Conservation (phyloP, 495 filamentous ascomycete genomes). For the Penicillium maclennaniae region DNA sequence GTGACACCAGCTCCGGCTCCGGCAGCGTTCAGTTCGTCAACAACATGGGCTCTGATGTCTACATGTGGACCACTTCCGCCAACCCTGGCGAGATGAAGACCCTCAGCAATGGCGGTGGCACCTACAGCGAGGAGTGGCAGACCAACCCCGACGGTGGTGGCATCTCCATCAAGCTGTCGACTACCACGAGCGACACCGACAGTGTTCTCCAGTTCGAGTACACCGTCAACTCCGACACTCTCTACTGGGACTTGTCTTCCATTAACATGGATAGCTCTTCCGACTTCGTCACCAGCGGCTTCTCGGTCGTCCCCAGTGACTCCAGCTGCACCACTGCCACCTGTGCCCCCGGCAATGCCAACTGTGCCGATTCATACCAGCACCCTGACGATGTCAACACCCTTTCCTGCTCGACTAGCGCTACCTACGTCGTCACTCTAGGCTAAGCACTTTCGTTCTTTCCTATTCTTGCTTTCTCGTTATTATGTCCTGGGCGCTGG, state of each 20-base stretch:
- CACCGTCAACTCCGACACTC: conserved; percentile 17
- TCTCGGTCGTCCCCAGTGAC: conserved; percentile 20
- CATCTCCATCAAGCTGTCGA: conserved; percentile 47
- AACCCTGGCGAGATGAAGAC: conserved; percentile 37
- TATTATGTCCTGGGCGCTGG: not conserved
- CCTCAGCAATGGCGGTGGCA: conserved; percentile 33
- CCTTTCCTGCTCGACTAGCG: conserved; percentile 22
- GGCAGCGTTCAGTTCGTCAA: conserved; percentile 32
- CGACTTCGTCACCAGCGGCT: conserved; percentile 20
- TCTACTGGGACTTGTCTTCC: conserved; percentile 36
- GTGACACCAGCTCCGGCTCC: conserved; percentile 5
- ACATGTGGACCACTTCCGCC: conserved; percentile 42
- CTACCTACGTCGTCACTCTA: conserved; percentile 27
- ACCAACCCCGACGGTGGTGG: conserved; percentile 43
- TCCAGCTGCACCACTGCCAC: conserved; percentile 23
- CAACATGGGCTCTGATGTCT: conserved; percentile 36
- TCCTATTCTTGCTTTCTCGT: not conserved
- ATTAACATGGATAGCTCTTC: conserved; percentile 25
- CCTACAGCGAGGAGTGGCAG: conserved; percentile 33
- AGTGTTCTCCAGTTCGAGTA: conserved; percentile 43
- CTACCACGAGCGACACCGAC: conserved; percentile 20
- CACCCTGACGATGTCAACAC: conserved; percentile 33
- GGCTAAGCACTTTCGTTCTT: conserved; percentile 13
- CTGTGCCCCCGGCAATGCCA: conserved; percentile 23
- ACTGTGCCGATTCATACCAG: conserved; percentile 32